Evolutionary conservation across 2,329 filamentous ascomycete genomes (phyloP), one percentile per base, ranked within the genome.

Genomic region (Fragosphaeria purpurea): DNA sequence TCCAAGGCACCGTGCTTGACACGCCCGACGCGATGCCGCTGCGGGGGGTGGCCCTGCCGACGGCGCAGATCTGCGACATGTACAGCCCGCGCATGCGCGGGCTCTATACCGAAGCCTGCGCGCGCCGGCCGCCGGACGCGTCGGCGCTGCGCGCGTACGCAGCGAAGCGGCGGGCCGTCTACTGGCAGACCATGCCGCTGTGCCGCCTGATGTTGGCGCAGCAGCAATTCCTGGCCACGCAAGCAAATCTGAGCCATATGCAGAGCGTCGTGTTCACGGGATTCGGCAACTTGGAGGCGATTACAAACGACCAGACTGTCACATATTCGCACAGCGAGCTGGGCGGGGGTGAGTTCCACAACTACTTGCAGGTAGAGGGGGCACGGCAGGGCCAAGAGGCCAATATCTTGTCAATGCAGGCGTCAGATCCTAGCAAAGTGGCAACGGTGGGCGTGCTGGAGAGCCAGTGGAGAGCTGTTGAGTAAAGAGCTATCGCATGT

Each of bases 71-170:
- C 40, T 70, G 67, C 45, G 63, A 65, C 37, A 58, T 69, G 6
- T 69, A 65, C 62, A 67, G 65, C 3, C 62, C 62, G 1, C 62
- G 67, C 5, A 69, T 70, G 65, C 66, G 67, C n/a, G 56, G 46
- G 1, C 60, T 65, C 55, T 69, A 49, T 37, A 3, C 2, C 0
- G 51, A 49, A 3, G 64, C 65, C 3, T 65, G 65, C 44, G 40
- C 42, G 6, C 48, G 57, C 4, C 54, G 47, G 1, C 55, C 61
- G 37, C 56, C 61, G 0, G 53, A 61, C 5, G 46, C 54, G 1
- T 32, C 50, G 12, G 54, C 51, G 1, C 55, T 71, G 34, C 53
- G 68, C 0, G 45, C 50, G 2, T 53, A 55, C 4, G 60, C 63
- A 1, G 56, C 53, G 11, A 59, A 59, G 41, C 58, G 63, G 2